Evolutionary conservation across 139 green algal genomes (phyloP), one percentile per base, ranked within the genome.

Genomic region (Chlorella sp.): DNA sequence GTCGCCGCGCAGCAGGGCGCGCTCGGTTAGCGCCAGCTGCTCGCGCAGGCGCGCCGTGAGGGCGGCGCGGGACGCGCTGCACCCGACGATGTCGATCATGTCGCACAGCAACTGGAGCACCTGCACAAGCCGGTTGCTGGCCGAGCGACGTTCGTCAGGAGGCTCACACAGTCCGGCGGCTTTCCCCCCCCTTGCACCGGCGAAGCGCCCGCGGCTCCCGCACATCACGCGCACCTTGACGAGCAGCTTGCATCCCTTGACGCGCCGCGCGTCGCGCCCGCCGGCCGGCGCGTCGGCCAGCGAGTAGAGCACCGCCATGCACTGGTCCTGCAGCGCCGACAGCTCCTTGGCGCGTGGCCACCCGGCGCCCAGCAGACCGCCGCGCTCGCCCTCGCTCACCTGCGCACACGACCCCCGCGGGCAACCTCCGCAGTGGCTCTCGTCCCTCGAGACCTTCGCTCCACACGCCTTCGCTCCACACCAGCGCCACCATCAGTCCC

Each of bases 301-400:
- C 10, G 10, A 24, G 42, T 17, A 55, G 10, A 55, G 10, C 10
- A 55, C 42, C 10, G 42, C 42, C 42, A 55, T 10, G 42, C 42
- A 55, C 42, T 55, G 42, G 10, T 55, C 10, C 42, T 55, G 42
- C 42, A 55, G 17, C 10, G 42, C 10, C 10, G 42, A 10, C 10
- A 55, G 42, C 10, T 55, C 42, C 10, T 10, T 17, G 42, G 42
- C n/a, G 60, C 60, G 27, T 27, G 60, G 60, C 27, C 60, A 66
- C 27, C 24, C 23, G 30, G 63, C 5, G 10, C 63, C 63, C 63
- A 70, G 63, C 31, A 51, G 24, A 27, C 22, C 29, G 30, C 24
- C 63, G 42, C 42, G 42, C 63, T 70, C 63, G 31, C 63, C 63
- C 63, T 70, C 63, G 30, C 63, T 70, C 31, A 70, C 22, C 63